These are phyloP conservation scores for Paracoccidioides brasiliensis DNA, from an alignment of 2,329 filamentous ascomycete species.

Conservation along the genomic window DNA sequence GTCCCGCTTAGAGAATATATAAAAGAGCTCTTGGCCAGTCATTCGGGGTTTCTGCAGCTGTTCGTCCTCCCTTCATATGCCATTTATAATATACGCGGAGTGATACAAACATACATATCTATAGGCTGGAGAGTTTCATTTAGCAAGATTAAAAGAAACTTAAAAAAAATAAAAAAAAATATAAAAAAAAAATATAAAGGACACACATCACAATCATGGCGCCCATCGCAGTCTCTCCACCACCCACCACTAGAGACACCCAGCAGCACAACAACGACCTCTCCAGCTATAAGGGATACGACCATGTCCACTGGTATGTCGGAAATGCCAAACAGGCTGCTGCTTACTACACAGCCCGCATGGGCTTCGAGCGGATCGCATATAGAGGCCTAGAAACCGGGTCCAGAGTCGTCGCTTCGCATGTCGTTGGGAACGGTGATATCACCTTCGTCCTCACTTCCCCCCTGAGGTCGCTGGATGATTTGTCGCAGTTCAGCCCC, in stretches of 20 bases:
- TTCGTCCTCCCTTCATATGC: too few relatives aligned
- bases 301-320: slow-evolving; percentile 92
- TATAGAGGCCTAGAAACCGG: slow-evolving; percentile 84
- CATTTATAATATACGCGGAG: too few relatives aligned
- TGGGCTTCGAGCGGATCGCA: slow-evolving; percentile 72
- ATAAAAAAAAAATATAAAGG: too few relatives aligned
- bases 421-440: slow-evolving; percentile 45
- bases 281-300: slow-evolving; percentile 58
- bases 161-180: too few relatives aligned
- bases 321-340: slow-evolving; percentile 95
- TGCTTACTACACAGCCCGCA: slow-evolving; percentile 72
- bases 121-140: too few relatives aligned
- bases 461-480: slow-evolving; percentile 46
- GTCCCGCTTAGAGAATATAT: too few relatives aligned
- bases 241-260: slow-evolving; percentile 14
- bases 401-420: slow-evolving; percentile 64
- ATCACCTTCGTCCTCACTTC: slow-evolving; percentile 33
- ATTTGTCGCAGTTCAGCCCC: slow-evolving; percentile 40
- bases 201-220: slow-evolving; percentile 3
- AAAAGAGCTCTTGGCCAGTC: too few relatives aligned
- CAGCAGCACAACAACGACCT: slow-evolving; percentile 13
- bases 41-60: too few relatives aligned
- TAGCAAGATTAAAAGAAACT: too few relatives aligned
- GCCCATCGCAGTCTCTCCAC: slow-evolving; percentile 19
- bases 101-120: too few relatives aligned